A percentile compares a stretch with the other conserved stretches of the same genome.
These are phyloP conservation scores for Paramicrosporidium saccamoebae DNA, from an alignment of 371 early-diverging fungal genomes.

Conservation along the genomic window DNA sequence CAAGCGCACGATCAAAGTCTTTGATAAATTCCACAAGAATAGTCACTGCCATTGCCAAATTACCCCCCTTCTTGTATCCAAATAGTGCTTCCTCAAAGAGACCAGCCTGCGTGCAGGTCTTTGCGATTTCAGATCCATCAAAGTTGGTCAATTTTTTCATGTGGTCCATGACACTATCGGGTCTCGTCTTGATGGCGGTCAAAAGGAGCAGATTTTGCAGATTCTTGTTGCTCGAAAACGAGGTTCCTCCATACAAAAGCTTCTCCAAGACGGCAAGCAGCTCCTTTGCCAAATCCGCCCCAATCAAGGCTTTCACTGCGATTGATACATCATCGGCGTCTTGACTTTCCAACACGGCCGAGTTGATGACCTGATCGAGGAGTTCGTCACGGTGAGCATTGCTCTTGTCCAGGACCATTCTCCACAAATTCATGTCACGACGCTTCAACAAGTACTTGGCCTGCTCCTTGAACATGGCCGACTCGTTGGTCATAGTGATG, in stretches of 20 bases:
- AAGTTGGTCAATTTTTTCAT: conserved; percentile 66
- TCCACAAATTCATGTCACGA: conserved; percentile 54
- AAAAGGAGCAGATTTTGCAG: conserved; percentile 82
- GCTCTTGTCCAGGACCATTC: conserved; percentile 25
- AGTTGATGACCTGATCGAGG: conserved; percentile 48
- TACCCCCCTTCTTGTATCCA: conserved; percentile 69
- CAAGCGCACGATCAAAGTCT: conserved; percentile 70
- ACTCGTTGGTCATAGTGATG: conserved; percentile 69
- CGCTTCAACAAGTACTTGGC: conserved; percentile 73
- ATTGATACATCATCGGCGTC: conserved; percentile 86
- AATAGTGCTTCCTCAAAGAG: conserved; percentile 79
- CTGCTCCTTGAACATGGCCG: conserved; percentile 94
- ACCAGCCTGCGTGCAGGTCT: conserved; percentile 51
- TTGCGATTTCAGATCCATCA: conserved; percentile 80
- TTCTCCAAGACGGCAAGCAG: conserved; percentile 83
- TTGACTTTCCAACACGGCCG: conserved; percentile 70
- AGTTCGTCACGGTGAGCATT: conserved; percentile 32
- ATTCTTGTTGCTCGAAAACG: conserved; percentile 77
- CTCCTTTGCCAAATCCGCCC: conserved; percentile 69
- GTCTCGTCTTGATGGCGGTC: conserved; percentile 85
- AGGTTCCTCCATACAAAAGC: conserved; percentile 45
- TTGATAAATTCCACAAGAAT: conserved; percentile 68
- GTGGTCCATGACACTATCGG: conserved; percentile 66
- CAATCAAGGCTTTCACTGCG: conserved; percentile 91
- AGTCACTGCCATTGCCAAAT: conserved; percentile 43